Base-by-base conservation (phyloP, 805 yeast genomes). In the Candida golubevii region DNA sequence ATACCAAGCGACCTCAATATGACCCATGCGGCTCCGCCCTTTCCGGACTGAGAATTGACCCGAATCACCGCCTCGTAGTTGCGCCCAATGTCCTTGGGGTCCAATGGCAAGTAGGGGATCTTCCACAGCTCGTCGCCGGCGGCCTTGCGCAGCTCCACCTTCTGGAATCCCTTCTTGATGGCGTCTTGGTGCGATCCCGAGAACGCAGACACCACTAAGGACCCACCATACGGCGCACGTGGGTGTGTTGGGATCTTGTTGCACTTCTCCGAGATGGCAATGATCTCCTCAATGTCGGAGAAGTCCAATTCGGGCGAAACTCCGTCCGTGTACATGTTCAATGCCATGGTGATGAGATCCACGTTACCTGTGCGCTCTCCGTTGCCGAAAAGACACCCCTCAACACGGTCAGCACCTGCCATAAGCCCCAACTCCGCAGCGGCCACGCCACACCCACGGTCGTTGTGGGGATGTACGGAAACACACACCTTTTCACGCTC, bases 321-420 rank as follows among this genome's bases (percentile, higher is more conserved):
- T 55, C 91, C 91, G 55, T 83, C 84, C 27, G 89, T 84, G 71
- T 84, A 84, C 80, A 84, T 65, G 72, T 84, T 84, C 56, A 84
- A 69, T 3, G 88, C 91, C 49, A 84, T 78, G 23, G 89, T 84
- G 41, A 82, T 80, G 51, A 84, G 70, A 63, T 84, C 91, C 54
- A 84, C 90, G 62, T 84, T 84, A 69, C 91, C 91, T 27, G 91
- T 84, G 69, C 91, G 75, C 73, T 84, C 91, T 67, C 91, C 91
- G 63, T 83, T 84, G 58, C 90, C 90, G 51, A 84, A 84, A 35
- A 84, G 71, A 72, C 90, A 84, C 45, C 91, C 91, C 66, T 84
- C 91, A 41, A 84, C 86, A 71, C 91, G 77, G 66, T 84, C 90
- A 48, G 86, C 91, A 59, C 91, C 91, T n/a, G 89, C 91, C 57